Percentiles rank a stretch among this genome's conserved stretches.
Conservation (phyloP, 225 moss, liverwort and hornwort species). For the Ulota crispa region DNA sequence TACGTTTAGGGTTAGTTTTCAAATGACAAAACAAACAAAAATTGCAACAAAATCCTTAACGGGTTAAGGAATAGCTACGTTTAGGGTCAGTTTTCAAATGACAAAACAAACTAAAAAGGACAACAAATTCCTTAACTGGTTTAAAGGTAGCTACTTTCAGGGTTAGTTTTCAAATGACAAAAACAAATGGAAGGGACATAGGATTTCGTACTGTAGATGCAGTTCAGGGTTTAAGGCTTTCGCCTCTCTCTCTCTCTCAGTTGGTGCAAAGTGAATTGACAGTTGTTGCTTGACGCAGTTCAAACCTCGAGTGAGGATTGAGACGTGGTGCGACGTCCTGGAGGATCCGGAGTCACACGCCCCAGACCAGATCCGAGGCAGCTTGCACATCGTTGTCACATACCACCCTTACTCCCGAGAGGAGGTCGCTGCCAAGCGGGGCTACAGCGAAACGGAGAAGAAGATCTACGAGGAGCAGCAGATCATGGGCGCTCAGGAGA, state of each 20-base stretch:
- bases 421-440: constrained; percentile 26
- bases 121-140: no score
- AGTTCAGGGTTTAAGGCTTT: not conserved
- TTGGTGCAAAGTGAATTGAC: not conserved
- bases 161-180: no score
- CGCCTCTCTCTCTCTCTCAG: not conserved
- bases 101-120: no score
- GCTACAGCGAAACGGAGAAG: constrained; percentile 39
- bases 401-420: constrained; percentile 49
- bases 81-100: no score
- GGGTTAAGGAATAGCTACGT: no score
- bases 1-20: no score
- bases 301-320: constrained; percentile 41
- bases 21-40: no score
- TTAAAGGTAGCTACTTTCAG: no score
- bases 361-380: constrained; percentile 38
- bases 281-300: constrained; percentile 43
- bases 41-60: no score
- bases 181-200: no score
- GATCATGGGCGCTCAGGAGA: constrained; percentile 13
- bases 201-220: not conserved
- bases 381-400: constrained; percentile 47
- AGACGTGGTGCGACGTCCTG: constrained; percentile 73
- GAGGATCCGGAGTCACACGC: constrained; percentile 41
- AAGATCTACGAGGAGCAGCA: constrained; percentile 46